Percentiles rank a stretch among this genome's conserved stretches.
Conservation (phyloP, 805 yeast genomes). For the Spathaspora sp. region DNA sequence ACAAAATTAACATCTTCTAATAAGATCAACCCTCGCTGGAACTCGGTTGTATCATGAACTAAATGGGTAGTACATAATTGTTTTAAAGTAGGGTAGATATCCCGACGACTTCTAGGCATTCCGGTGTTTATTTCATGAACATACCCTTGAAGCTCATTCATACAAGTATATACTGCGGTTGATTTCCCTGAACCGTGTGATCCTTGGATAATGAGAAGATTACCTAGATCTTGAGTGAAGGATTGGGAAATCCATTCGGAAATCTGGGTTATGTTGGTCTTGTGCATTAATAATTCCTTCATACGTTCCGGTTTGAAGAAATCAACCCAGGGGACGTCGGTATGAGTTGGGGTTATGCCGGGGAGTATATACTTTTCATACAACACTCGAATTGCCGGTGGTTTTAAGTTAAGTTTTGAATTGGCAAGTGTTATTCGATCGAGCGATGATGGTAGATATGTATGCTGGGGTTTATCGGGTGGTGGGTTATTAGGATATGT, state of each 20-base stretch:
- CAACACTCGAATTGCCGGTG: background rate
- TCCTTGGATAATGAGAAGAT: constrained; percentile 62
- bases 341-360: background rate
- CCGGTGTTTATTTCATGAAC: constrained; percentile 80
- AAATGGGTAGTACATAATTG: constrained; percentile 84
- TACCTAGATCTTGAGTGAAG: constrained; percentile 22
- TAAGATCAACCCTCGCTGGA: constrained; percentile 65
- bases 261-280: constrained; percentile 18
- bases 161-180: constrained; percentile 63
- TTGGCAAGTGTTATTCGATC: background rate
- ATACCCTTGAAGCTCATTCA: constrained; percentile 59
- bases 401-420: background rate
- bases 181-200: constrained; percentile 77
- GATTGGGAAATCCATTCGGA: constrained; percentile 39
- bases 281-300: constrained; percentile 31
- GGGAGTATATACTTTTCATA: background rate
- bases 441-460: background rate
- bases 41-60: constrained; percentile 35
- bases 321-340: constrained; percentile 36
- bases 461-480: background rate
- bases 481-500: background rate
- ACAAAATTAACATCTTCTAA: constrained; percentile 84
- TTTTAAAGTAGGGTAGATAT: constrained; percentile 57
- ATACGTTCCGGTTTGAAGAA: constrained; percentile 38
- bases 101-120: constrained; percentile 69